Evolutionary conservation across 2,329 filamentous ascomycete genomes (phyloP).

Genomic region (Plenodomus lindquistii): DNA sequence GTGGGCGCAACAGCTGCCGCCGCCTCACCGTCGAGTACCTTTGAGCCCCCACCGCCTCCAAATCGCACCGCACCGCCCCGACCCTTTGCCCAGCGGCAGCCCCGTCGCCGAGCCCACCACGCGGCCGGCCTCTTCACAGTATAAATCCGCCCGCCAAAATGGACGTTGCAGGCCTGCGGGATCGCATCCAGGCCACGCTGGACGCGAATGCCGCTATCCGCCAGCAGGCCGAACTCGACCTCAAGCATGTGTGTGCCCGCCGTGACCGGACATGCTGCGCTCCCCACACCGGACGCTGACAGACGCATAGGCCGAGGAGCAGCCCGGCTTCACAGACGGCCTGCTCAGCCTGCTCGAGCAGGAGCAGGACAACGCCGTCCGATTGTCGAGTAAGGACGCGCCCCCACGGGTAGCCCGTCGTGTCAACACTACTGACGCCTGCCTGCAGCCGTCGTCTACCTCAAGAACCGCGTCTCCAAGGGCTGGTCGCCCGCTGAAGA

Average conservation of each 20-base stretch:
- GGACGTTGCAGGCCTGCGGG: constrained; percentile 75
- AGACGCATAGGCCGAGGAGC: constrained; percentile 74
- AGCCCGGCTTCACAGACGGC: constrained; percentile 86
- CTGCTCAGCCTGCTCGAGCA: constrained; percentile 87
- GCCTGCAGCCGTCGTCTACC: constrained; percentile 82
- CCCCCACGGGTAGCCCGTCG: constrained; percentile 17
- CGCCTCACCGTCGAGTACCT: not conserved
- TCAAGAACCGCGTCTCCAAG: constrained; percentile 95
- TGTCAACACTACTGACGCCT: constrained; percentile 24
- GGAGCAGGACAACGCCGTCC: constrained; percentile 82
- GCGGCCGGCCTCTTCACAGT: no score
- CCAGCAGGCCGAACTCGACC: constrained; percentile 76
- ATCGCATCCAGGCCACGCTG: constrained; percentile 76
- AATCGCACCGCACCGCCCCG: not conserved
- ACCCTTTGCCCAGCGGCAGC: no score
- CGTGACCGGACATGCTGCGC: constrained; percentile 7
- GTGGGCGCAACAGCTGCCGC: not conserved
- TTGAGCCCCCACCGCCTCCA: not conserved
- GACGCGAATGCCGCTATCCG: constrained; percentile 74
- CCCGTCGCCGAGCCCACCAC: not conserved
- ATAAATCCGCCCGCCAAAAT: constrained; percentile 53
- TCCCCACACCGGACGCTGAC: constrained; percentile 28
- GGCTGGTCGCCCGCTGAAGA: constrained; percentile 84
- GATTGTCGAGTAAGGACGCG: constrained; percentile 74
- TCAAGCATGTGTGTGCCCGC: constrained; percentile 70